Evolutionary conservation across 2,329 filamentous ascomycete genomes (phyloP).

Genomic region (Aureobasidium sp.): DNA sequence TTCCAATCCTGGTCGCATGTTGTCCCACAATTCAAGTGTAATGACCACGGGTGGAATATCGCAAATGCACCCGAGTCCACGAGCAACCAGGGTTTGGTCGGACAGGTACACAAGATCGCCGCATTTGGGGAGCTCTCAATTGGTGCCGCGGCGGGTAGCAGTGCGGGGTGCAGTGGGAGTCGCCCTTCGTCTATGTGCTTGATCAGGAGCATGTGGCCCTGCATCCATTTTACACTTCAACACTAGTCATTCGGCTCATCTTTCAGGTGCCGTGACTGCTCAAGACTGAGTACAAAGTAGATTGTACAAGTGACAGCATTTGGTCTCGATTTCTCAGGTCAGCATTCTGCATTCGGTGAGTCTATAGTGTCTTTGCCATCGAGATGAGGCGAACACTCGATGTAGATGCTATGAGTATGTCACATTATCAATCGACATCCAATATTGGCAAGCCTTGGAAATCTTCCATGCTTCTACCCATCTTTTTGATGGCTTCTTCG

Average conservation of each 20-base stretch:
- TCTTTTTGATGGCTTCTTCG: slow-evolving; percentile 53
- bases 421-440: slow-evolving; percentile 44
- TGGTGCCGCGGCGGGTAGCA: slow-evolving; percentile 3
- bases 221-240: not conserved
- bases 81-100: not conserved
- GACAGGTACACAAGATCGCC: slow-evolving; percentile 1
- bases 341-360: not conserved
- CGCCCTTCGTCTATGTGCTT: not conserved
- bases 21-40: not conserved
- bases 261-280: not conserved
- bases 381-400: not conserved
- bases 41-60: not conserved
- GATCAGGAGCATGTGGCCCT: not conserved
- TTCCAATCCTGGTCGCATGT: not conserved
- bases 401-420: not conserved
- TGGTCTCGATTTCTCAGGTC: not conserved
- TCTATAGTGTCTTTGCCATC: not conserved
- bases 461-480: slow-evolving; percentile 61
- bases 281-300: not conserved
- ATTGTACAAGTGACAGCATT: not conserved
- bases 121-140: not conserved
- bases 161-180: slow-evolving; percentile 11
- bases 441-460: slow-evolving; percentile 67
- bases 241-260: not conserved
- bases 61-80: not conserved